phyloP scores from a whole-genome alignment of 2,329 filamentous ascomycete genomes.

The Aspergillus sp. region DNA sequence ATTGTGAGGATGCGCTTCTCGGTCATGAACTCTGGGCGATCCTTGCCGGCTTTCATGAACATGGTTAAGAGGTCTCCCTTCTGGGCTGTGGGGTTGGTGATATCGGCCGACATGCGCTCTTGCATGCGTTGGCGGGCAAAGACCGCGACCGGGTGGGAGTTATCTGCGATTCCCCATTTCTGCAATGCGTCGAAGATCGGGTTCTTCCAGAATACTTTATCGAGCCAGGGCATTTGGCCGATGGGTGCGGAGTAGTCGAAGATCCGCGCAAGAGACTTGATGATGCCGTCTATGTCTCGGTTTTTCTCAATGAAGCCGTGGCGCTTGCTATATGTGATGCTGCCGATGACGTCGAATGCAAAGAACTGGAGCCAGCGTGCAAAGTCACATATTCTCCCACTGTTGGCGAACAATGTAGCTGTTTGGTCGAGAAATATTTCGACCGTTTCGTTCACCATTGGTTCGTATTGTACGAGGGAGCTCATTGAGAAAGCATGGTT shows the following conservation, averaged over 20 bases:
- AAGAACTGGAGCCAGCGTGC: slow-evolving; percentile 74
- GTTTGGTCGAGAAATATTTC: slow-evolving; percentile 20
- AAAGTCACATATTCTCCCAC: slow-evolving; percentile 25
- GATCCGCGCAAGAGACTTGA: slow-evolving; percentile 17
- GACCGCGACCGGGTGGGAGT: slow-evolving; percentile 28
- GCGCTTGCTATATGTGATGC: slow-evolving; percentile 76
- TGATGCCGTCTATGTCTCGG: slow-evolving; percentile 60
- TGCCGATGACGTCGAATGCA: slow-evolving; percentile 81
- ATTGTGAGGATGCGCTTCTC: slow-evolving; percentile 34
- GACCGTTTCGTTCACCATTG: slow-evolving; percentile 21
- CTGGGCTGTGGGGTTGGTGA: slow-evolving; percentile 6
- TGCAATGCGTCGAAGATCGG: slow-evolving; percentile 54
- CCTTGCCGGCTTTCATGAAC: slow-evolving; percentile 32
- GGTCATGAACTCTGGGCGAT: slow-evolving; percentile 33
- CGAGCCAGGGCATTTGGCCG: slow-evolving; percentile 75
- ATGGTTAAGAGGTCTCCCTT: slow-evolving; percentile 30
- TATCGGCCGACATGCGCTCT: slow-evolving; percentile 24
- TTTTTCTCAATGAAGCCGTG: slow-evolving; percentile 78
- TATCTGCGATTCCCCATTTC: slow-evolving; percentile 29
- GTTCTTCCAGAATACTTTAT: slow-evolving; percentile 74
- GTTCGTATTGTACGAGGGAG: slow-evolving; percentile 22
- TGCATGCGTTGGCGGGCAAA: slow-evolving; percentile 29
- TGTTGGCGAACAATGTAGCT: slow-evolving; percentile 2
- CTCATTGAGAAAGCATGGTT: slow-evolving; percentile 24
- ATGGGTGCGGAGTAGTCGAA: slow-evolving; percentile 41